phyloP scores from a whole-genome alignment of 805 yeast species.

The Candida germanica region DNA sequence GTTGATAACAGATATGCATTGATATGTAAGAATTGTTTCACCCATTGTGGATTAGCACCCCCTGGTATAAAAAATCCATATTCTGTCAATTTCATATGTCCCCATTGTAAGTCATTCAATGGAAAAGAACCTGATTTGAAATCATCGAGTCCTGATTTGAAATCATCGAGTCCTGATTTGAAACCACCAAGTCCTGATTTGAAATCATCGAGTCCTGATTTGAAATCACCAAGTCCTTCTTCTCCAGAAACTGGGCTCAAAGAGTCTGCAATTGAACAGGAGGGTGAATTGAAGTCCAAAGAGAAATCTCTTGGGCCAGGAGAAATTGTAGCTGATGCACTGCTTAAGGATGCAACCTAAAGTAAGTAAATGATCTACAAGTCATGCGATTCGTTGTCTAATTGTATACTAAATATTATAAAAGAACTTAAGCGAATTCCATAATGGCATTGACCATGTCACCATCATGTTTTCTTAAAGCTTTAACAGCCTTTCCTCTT shows the following conservation, averaged over 20 bases:
- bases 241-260: background rate
- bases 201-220: background rate
- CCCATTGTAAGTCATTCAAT: constrained; percentile 53
- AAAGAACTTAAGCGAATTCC: constrained; percentile 52
- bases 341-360: too few relatives aligned
- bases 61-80: constrained; percentile 54
- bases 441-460: constrained; percentile 96
- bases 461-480: constrained; percentile 82
- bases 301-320: too few relatives aligned
- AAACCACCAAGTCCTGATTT: background rate
- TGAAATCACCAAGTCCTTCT: background rate
- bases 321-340: too few relatives aligned
- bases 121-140: constrained; percentile 16
- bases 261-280: background rate
- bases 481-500: constrained; percentile 86
- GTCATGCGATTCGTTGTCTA: too few relatives aligned
- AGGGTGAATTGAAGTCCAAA: background rate
- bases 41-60: constrained; percentile 81
- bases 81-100: constrained; percentile 57
- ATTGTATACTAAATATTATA: constrained; percentile 1
- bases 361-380: too few relatives aligned
- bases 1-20: constrained; percentile 64
- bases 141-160: background rate
- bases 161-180: background rate
- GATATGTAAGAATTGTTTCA: constrained; percentile 62